Evolutionary conservation across 1,139 yeast species (phyloP), one percentile per base, ranked within the genome.

Genomic region (Taphrina wiesneri): DNA sequence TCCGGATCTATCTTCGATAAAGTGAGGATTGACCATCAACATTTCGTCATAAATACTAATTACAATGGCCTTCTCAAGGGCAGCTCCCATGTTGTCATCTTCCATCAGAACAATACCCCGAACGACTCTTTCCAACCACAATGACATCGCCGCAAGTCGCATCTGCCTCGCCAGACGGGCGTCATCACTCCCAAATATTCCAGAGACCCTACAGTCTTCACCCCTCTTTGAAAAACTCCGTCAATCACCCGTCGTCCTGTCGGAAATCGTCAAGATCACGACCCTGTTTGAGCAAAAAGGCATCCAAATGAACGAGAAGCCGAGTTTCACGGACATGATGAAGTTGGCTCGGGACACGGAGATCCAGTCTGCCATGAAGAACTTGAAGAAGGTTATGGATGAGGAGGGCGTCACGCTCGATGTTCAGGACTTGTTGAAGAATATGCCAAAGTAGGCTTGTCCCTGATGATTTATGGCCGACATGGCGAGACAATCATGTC

Each of bases 281-380:
- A 6, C 54, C 0, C 54, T 49, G 1, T 49, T 49, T 13, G 36
- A 49, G 54, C 23, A 9, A 28, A 49, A 49, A 36, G 54, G 54
- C 2, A 49, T 49, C 32, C 5, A 11, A 15, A 49, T 30, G 54
- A 17, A 49, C 17, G 36, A 9, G 3, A 49, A 49, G 23, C 54
- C 54, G 13, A 26, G 36, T 26, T 49, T 49, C 36, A 49, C 36
- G 36, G 54, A 49, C 13, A 49, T 49, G 54, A 49, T 49, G 54
- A 49, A 25, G 54, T 28, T 49, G 39, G 54, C 54, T n/a, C 54
- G 36, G 54, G 54, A 49, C n/a, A 15, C 36, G 36, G 54, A 49
- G 36, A n/a, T 49, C 15, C 54, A 49, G 26, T 9, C 9, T 15
- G 54, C 54, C 21, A 26, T 49, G 36, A 26, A 26, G 54, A 9